Conservation (phyloP, 1,284 basidiomycete genomes). For the Cutaneotrichosporon arboriforme region DNA sequence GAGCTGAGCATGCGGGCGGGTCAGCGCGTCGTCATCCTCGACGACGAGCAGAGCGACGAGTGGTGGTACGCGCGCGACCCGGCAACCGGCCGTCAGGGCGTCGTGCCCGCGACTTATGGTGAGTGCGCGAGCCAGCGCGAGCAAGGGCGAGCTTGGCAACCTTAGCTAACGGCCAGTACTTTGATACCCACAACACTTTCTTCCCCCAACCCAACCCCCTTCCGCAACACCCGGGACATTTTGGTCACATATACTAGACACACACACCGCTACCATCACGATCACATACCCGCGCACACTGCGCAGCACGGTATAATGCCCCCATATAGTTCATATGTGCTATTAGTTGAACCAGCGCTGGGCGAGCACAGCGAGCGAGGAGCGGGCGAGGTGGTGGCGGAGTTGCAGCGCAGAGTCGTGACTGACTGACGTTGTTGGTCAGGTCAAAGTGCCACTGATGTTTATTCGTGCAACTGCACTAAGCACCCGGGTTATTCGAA, state of each 20-base stretch:
- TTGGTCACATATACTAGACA: neutral
- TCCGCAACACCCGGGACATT: conserved; percentile 1
- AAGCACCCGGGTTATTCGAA: too few species aligned
- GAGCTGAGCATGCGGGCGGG: conserved; percentile 44
- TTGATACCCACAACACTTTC: conserved; percentile 1
- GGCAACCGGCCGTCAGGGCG: conserved; percentile 70
- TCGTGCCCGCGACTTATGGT: conserved; percentile 76
- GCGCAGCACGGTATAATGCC: conserved; percentile 1
- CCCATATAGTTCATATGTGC: conserved; percentile 3
- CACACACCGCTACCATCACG: neutral
- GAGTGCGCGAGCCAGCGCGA: too few species aligned
- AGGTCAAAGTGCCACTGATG: too few species aligned
- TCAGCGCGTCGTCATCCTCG: conserved; percentile 36
- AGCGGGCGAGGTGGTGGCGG: neutral
- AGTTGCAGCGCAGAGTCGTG: too few species aligned
- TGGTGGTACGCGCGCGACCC: conserved; percentile 88
- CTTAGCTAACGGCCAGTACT: conserved; percentile 2
- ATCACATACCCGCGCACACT: neutral
- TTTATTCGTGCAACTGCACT: too few species aligned
- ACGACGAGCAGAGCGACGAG: conserved; percentile 51
- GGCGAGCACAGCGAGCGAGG: neutral
- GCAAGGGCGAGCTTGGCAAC: neutral
- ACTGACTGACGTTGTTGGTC: too few species aligned
- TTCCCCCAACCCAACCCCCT: too few species aligned
- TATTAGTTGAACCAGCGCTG: neutral